Evolutionary conservation across 306 rosid species (phyloP).

Genomic region (Vigna nakashimae): DNA sequence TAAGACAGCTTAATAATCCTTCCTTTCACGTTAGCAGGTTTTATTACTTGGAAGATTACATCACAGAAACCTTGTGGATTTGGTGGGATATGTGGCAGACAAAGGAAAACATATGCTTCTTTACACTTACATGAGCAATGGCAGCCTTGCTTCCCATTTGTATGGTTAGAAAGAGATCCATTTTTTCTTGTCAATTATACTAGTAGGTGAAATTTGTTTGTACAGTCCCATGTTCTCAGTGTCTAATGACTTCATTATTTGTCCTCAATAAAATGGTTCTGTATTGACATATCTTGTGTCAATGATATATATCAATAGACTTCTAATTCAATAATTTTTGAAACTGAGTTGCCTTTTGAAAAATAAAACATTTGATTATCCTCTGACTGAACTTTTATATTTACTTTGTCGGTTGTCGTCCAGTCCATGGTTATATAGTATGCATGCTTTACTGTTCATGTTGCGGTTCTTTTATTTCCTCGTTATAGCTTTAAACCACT

Average conservation of each 20-base stretch:
- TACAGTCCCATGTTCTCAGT: background rate
- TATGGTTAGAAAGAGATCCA: slow-evolving; percentile 66
- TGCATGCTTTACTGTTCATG: background rate
- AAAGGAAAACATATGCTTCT: slow-evolving; percentile 87
- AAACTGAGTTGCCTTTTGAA: background rate
- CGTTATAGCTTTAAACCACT: background rate
- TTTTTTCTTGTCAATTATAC: slow-evolving; percentile 26
- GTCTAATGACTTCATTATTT: slow-evolving; percentile 27
- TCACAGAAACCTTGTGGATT: slow-evolving; percentile 82
- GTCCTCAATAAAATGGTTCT: slow-evolving; percentile 8
- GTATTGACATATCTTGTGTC: slow-evolving; percentile 19
- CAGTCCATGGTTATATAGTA: background rate
- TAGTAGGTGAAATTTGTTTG: background rate
- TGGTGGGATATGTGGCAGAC: slow-evolving; percentile 91
- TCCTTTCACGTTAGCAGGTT: slow-evolving; percentile 58
- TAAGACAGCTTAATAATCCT: background rate
- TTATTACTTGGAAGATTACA: slow-evolving; percentile 89
- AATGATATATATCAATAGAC: slow-evolving; percentile 9
- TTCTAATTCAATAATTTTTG: slow-evolving; percentile 1
- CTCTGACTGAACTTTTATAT: slow-evolving; percentile 1
- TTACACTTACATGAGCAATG: slow-evolving; percentile 82
- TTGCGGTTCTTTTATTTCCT: background rate
- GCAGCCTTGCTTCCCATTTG: slow-evolving; percentile 90
- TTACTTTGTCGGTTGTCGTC: slow-evolving; percentile 18
- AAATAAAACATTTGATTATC: slow-evolving; percentile 2